phyloP scores from a whole-genome alignment of 257 asterid species.

The Nicotiana obtusifolia region DNA sequence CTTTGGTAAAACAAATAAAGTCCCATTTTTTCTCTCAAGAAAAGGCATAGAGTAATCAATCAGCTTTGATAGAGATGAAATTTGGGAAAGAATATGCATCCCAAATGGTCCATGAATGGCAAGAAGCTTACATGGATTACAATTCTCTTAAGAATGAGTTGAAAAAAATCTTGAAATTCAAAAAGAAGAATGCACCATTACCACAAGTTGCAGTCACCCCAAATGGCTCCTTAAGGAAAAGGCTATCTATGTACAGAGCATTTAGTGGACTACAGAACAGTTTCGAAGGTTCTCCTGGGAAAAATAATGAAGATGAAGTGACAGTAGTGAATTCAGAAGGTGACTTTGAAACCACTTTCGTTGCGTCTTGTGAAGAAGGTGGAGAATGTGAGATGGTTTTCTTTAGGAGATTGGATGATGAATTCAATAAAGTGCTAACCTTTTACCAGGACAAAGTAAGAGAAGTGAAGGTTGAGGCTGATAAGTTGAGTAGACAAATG shows the following conservation, averaged over 20 bases:
- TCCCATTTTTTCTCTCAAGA: neutral
- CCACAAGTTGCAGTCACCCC: constrained; percentile 19
- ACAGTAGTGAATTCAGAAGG: constrained; percentile 42
- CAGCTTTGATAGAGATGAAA: constrained; percentile 47
- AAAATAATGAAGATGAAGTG: constrained; percentile 50
- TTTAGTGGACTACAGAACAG: constrained; percentile 58
- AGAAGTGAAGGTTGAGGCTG: constrained; percentile 48
- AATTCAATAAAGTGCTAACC: constrained; percentile 56
- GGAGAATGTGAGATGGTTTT: constrained; percentile 55
- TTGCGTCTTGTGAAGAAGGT: constrained; percentile 55
- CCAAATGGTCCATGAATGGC: constrained; percentile 92
- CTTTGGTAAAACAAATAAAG: neutral
- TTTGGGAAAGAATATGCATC: constrained; percentile 76
- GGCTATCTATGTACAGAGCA: constrained; percentile 59
- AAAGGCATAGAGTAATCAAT: neutral
- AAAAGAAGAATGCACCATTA: constrained; percentile 15
- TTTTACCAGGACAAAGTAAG: constrained; percentile 49
- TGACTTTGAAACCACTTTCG: constrained; percentile 52
- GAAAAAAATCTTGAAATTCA: constrained; percentile 36
- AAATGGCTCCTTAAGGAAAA: constrained; percentile 37
- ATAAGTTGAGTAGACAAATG: constrained; percentile 61
- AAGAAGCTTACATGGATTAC: constrained; percentile 71
- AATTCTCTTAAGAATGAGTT: constrained; percentile 35
- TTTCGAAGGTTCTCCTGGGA: constrained; percentile 15
- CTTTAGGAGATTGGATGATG: constrained; percentile 48